A percentile compares a stretch with the other conserved stretches of the same genome.
Conservation (phyloP, 129 eudicot genomes). For the Centaurea solstitialis region DNA sequence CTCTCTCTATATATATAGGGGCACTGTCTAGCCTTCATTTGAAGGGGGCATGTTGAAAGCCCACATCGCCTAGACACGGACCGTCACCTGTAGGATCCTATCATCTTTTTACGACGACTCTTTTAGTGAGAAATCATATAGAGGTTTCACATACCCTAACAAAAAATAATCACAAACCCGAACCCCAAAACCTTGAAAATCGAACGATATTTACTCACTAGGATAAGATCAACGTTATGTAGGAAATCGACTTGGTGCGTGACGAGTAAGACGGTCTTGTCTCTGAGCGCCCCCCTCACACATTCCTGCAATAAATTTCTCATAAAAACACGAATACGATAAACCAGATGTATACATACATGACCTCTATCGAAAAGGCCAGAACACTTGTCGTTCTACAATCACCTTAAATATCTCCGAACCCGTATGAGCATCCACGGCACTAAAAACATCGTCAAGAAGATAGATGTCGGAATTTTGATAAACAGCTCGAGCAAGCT, state of each 20-base stretch:
- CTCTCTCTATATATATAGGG: too few relatives aligned
- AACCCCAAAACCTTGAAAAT: not conserved
- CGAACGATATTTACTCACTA: slow-evolving; percentile 42
- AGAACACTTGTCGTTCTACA: not conserved
- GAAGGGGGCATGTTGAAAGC: too few relatives aligned
- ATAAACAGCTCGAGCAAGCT: slow-evolving; percentile 84
- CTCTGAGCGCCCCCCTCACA: slow-evolving; percentile 67
- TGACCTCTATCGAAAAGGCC: too few relatives aligned
- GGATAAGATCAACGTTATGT: slow-evolving; percentile 69
- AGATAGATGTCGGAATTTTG: slow-evolving; percentile 81
- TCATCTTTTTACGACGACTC: too few relatives aligned
- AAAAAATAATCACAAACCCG: not conserved
- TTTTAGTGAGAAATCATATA: not conserved
- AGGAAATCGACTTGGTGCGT: slow-evolving; percentile 96
- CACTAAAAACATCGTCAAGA: slow-evolving; percentile 82
- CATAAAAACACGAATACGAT: not conserved
- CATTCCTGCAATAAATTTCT: slow-evolving; percentile 60
- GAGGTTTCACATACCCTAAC: not conserved
- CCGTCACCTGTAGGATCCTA: too few relatives aligned
- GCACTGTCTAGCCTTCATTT: too few relatives aligned
- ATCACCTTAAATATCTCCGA: slow-evolving; percentile 73
- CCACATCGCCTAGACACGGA: too few relatives aligned
- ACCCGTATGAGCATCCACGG: slow-evolving; percentile 92
- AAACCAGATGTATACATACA: too few relatives aligned
- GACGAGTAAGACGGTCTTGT: slow-evolving; percentile 78